Conservation (phyloP, 73 alveolate species). For the Uronychia setigera region DNA sequence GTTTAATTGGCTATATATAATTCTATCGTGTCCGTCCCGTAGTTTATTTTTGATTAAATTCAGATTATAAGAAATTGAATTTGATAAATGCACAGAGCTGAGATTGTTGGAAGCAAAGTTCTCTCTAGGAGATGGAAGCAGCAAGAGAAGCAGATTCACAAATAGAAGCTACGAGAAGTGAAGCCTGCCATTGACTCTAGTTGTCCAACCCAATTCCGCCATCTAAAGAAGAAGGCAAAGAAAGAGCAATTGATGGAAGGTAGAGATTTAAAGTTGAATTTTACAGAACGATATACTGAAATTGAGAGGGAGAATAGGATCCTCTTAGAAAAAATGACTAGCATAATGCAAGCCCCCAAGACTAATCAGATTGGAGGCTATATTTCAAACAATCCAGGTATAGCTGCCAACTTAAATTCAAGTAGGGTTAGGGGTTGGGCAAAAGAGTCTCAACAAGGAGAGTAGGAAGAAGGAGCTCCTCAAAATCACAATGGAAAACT, state of each 20-base stretch:
- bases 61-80: too few relatives aligned
- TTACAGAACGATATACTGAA: constrained; percentile 60
- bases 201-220: neutral
- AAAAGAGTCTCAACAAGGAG: constrained; percentile 54
- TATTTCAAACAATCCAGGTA: neutral
- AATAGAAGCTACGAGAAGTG: constrained; percentile 30
- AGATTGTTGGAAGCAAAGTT: constrained; percentile 33
- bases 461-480: constrained; percentile 56
- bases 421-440: constrained; percentile 1
- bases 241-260: constrained; percentile 14
- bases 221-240: constrained; percentile 11
- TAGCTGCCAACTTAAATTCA: neutral
- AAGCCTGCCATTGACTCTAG: constrained; percentile 9
- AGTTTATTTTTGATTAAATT: too few relatives aligned
- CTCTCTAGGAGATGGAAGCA: constrained; percentile 63
- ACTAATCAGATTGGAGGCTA: neutral
- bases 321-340: constrained; percentile 66
- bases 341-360: constrained; percentile 31
- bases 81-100: too few relatives aligned
- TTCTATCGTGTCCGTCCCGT: too few relatives aligned
- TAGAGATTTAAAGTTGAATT: neutral
- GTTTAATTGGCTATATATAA: too few relatives aligned
- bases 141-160: constrained; percentile 45
- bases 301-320: constrained; percentile 75
- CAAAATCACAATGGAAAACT: constrained; percentile 64